A percentile compares a stretch with the other conserved stretches of the same genome.
Conservation (phyloP, 768 basidiomycete species). For the Hericium erinaceus region DNA sequence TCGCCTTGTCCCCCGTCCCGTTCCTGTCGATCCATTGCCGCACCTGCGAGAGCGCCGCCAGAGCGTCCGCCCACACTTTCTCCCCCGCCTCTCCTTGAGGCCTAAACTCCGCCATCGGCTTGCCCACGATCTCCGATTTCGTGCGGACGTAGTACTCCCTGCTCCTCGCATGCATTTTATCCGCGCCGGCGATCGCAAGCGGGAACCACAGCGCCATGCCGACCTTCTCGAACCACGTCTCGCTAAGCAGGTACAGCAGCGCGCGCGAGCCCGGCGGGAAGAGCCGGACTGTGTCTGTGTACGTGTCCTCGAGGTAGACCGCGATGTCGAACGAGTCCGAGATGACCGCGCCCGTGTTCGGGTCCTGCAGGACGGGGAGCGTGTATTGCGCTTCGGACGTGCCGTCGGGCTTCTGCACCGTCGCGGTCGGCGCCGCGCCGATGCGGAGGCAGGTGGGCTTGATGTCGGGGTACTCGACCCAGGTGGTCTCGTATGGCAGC, state of each 20-base stretch:
- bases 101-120: neutral
- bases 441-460: slow-evolving; percentile 17
- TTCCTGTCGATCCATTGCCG: neutral
- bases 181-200: neutral
- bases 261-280: neutral
- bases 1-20: neutral
- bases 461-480: slow-evolving; percentile 28
- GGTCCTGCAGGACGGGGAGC: slow-evolving; percentile 42
- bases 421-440: slow-evolving; percentile 17
- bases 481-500: slow-evolving; percentile 24
- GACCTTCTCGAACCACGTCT: neutral
- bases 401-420: neutral
- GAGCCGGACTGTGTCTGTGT: slow-evolving; percentile 21
- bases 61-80: neutral
- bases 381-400: slow-evolving; percentile 26
- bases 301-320: slow-evolving; percentile 39
- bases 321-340: slow-evolving; percentile 39
- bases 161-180: neutral
- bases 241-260: neutral
- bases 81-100: neutral
- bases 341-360: slow-evolving; percentile 27
- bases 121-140: neutral
- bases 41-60: neutral
- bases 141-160: neutral
- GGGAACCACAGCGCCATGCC: neutral